Evolutionary conservation across 768 basidiomycete genomes (phyloP).

Genomic region (Collybia sp.): DNA sequence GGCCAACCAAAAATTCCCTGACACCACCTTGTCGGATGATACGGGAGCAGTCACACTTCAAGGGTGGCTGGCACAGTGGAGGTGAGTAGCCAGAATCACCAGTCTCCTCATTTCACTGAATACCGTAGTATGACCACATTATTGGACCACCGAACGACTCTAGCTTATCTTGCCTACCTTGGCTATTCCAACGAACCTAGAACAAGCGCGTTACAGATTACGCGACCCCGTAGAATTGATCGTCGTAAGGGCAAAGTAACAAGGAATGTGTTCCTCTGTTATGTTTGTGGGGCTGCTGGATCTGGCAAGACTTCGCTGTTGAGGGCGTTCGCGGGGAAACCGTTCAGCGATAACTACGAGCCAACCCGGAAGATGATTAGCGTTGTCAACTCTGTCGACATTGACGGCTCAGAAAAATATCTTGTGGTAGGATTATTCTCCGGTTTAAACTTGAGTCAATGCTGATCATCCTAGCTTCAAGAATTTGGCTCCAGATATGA

Average conservation of each 20-base stretch:
- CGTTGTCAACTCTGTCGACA: constrained; percentile 94
- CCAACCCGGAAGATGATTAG: constrained; percentile 88
- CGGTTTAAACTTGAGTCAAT: not conserved
- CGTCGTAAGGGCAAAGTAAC: constrained; percentile 84
- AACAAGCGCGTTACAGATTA: constrained; percentile 84
- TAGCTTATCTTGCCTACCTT: constrained; percentile 93
- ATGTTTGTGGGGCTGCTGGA: constrained; percentile 93
- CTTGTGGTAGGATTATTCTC: constrained; percentile 64
- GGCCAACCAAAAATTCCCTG: constrained; percentile 86
- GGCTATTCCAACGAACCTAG: constrained; percentile 79
- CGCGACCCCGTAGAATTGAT: constrained; percentile 79
- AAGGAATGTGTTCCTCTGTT: constrained; percentile 89
- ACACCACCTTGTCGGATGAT: constrained; percentile 84
- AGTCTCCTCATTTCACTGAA: not conserved
- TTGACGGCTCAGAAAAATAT: constrained; percentile 93
- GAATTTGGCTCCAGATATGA: constrained; percentile 98
- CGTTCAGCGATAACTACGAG: constrained; percentile 69
- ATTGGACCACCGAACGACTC: constrained; percentile 86
- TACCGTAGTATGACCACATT: constrained; percentile 87
- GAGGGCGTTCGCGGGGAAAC: constrained; percentile 81
- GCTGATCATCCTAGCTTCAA: constrained; percentile 59
- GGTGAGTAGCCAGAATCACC: constrained; percentile 39
- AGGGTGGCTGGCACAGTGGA: constrained; percentile 99
- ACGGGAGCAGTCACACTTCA: constrained; percentile 91
- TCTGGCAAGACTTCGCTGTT: constrained; percentile 91